Evolutionary conservation across 2,329 filamentous ascomycete genomes (phyloP).

Genomic region (Penicillium sp.): DNA sequence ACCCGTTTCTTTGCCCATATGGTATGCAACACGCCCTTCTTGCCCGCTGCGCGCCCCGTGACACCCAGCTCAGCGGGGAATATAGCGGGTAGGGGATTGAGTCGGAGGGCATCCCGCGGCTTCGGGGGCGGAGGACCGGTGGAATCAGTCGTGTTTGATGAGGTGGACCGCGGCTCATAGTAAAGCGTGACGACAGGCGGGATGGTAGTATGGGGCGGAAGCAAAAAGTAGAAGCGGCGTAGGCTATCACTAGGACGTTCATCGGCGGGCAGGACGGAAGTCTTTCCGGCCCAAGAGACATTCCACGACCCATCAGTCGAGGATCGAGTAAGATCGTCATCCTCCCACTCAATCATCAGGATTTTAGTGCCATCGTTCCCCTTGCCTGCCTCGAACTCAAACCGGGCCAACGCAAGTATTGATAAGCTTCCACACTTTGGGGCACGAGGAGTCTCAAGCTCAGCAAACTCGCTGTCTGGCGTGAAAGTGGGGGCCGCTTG

Average conservation of each 20-base stretch:
- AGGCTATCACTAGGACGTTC: slow-evolving; percentile 56
- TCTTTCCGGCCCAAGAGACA: slow-evolving; percentile 81
- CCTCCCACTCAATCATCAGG: slow-evolving; percentile 89
- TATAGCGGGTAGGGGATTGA: slow-evolving; percentile 83
- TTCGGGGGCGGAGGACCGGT: not conserved
- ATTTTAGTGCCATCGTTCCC: slow-evolving; percentile 86
- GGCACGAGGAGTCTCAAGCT: slow-evolving; percentile 34
- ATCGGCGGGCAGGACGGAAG: slow-evolving; percentile 65
- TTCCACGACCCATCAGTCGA: slow-evolving; percentile 61
- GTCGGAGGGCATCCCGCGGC: slow-evolving; percentile 52
- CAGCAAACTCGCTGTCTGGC: slow-evolving; percentile 33
- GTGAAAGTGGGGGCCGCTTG: slow-evolving; percentile 29
- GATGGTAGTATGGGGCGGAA: slow-evolving; percentile 69
- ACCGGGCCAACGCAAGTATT: slow-evolving; percentile 70
- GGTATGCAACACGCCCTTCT: slow-evolving; percentile 81
- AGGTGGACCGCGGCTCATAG: no score
- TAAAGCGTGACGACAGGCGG: slow-evolving; percentile 64
- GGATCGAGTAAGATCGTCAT: slow-evolving; percentile 53
- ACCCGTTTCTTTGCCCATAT: slow-evolving; percentile 86
- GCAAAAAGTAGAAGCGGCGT: slow-evolving; percentile 74
- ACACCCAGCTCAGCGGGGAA: slow-evolving; percentile 74
- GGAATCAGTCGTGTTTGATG: not conserved
- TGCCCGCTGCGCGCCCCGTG: slow-evolving; percentile 65
- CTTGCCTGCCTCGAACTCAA: slow-evolving; percentile 77
- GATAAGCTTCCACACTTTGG: slow-evolving; percentile 33